Evolutionary conservation across 2,329 filamentous ascomycete species (phyloP).

Genomic region (Fusarium stilboides): DNA sequence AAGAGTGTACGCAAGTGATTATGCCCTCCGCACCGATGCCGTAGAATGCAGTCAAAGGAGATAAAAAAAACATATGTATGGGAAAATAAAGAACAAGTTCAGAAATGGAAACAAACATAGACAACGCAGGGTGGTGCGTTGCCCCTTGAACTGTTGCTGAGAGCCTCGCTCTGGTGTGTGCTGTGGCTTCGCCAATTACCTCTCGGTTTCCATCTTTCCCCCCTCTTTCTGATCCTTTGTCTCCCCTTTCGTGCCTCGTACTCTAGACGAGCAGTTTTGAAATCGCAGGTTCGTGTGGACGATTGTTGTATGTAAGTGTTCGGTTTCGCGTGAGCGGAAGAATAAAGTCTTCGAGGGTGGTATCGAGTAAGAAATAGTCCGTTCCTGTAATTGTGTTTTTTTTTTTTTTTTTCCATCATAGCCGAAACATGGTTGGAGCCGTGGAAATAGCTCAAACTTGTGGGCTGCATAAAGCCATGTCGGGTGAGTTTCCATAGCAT

Average conservation of each 20-base stretch:
- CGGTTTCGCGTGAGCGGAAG: slow-evolving; percentile 56
- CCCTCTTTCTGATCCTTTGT: slow-evolving; percentile 13
- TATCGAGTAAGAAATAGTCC: slow-evolving; percentile 43
- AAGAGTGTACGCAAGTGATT: slow-evolving; percentile 38
- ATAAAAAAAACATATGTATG: slow-evolving; percentile 25
- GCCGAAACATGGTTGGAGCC: neutral
- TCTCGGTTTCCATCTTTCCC: slow-evolving; percentile 19
- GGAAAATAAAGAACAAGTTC: slow-evolving; percentile 31
- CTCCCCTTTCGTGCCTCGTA: slow-evolving; percentile 12
- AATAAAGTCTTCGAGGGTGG: slow-evolving; percentile 47
- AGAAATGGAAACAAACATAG: slow-evolving; percentile 33
- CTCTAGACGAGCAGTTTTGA: slow-evolving; percentile 14
- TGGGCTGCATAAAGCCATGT: neutral
- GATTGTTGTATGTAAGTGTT: slow-evolving; percentile 42
- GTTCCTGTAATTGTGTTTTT: slow-evolving; percentile 13
- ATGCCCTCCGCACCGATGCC: slow-evolving; percentile 38
- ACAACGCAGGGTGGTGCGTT: slow-evolving; percentile 31
- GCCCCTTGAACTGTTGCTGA: slow-evolving; percentile 32
- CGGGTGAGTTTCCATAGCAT: neutral
- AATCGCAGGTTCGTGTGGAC: slow-evolving; percentile 34
- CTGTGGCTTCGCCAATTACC: slow-evolving; percentile 5
- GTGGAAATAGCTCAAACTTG: neutral
- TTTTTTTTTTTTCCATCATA: neutral
- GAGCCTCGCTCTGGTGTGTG: slow-evolving; percentile 25
- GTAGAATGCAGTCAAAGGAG: slow-evolving; percentile 21